Conservation (phyloP, 768 basidiomycete species). For the Lepiota subincarnata region DNA sequence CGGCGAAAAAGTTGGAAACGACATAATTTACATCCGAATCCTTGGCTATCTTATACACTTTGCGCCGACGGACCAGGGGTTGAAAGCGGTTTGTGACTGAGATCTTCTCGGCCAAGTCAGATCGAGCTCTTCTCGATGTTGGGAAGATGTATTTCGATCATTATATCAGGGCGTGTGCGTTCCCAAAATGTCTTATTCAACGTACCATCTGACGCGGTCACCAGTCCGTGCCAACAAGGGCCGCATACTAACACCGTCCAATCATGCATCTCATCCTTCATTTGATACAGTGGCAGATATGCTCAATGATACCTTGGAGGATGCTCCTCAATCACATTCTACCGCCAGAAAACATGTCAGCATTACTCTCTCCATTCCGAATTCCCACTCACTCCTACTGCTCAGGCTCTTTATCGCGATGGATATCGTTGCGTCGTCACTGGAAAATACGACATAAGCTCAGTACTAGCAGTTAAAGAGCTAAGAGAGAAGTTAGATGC, state of each 20-base stretch:
- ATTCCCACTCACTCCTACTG: slow-evolving; percentile 1
- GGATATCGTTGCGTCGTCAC: slow-evolving; percentile 29
- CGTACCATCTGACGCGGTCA: slow-evolving; percentile 10
- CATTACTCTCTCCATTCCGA: neutral
- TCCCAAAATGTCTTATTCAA: slow-evolving; percentile 8
- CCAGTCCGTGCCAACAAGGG: slow-evolving; percentile 17
- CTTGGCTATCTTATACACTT: slow-evolving; percentile 22
- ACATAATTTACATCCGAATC: slow-evolving; percentile 21
- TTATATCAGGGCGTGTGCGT: slow-evolving; percentile 25
- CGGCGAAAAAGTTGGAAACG: slow-evolving; percentile 13
- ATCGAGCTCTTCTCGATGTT: slow-evolving; percentile 15
- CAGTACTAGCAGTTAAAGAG: slow-evolving; percentile 12
- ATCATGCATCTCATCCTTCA: slow-evolving; percentile 19
- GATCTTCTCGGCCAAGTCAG: slow-evolving; percentile 10
- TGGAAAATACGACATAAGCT: slow-evolving; percentile 19
- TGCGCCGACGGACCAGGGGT: slow-evolving; percentile 14
- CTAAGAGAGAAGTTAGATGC: slow-evolving; percentile 1
- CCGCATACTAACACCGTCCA: slow-evolving; percentile 16
- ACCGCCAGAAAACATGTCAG: slow-evolving; percentile 16
- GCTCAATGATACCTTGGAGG: slow-evolving; percentile 16
- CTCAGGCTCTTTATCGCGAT: slow-evolving; percentile 33
- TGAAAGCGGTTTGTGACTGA: slow-evolving; percentile 15
- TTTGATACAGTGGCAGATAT: slow-evolving; percentile 21
- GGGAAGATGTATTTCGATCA: slow-evolving; percentile 25
- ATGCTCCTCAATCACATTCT: slow-evolving; percentile 16